Evolutionary conservation across 176 grass and related monocot species (phyloP).

Genomic region (Secale cereale): DNA sequence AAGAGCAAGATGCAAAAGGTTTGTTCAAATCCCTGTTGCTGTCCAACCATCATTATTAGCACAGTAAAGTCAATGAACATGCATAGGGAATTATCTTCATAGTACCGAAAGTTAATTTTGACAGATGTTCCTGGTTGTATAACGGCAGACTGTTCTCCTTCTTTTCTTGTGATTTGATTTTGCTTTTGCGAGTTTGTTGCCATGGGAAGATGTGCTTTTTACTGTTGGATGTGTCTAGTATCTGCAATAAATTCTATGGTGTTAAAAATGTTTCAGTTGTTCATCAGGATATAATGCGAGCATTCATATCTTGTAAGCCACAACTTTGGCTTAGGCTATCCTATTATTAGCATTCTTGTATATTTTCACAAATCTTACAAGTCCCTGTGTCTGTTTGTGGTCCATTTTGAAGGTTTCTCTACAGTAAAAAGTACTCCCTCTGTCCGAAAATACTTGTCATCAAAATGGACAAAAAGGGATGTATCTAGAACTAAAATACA

Average conservation of each 20-base stretch:
- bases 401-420: background rate
- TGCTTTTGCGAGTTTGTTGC: background rate
- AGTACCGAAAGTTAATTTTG: background rate
- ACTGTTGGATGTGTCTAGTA: background rate
- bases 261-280: background rate
- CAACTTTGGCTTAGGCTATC: background rate
- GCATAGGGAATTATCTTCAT: background rate
- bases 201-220: slow-evolving; percentile 10
- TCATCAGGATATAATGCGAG: slow-evolving; percentile 12
- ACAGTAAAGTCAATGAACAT: background rate
- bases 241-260: background rate
- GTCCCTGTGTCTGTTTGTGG: background rate
- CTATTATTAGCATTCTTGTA: background rate
- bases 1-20: slow-evolving; percentile 26
- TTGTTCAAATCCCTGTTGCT: slow-evolving; percentile 4
- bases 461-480: too few relatives aligned
- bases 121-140: background rate
- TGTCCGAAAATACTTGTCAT: too few relatives aligned
- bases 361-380: background rate
- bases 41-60: background rate
- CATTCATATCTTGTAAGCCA: background rate
- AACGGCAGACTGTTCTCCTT: background rate
- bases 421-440: background rate
- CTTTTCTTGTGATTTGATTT: background rate
- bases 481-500: too few relatives aligned